phyloP scores from a whole-genome alignment of 139 green algal species.

The Ettlia oleoabundans region DNA sequence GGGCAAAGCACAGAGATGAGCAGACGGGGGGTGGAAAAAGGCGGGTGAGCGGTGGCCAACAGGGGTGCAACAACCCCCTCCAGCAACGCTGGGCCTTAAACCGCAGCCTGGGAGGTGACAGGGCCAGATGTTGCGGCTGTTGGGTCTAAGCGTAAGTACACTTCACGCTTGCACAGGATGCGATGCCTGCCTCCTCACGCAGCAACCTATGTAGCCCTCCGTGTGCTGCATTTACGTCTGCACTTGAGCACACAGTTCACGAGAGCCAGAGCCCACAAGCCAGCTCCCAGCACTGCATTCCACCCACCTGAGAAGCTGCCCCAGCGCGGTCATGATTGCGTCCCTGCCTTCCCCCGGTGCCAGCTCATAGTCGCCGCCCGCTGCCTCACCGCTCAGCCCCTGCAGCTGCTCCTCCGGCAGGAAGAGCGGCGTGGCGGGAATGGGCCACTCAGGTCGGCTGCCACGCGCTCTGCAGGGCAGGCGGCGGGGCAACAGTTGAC shows the following conservation, averaged over 20 bases:
- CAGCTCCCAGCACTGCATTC: not conserved
- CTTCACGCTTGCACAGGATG: too few species aligned
- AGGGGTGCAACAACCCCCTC: not conserved
- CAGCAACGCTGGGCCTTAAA: too few species aligned
- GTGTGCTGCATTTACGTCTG: not conserved
- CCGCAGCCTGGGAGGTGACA: too few species aligned
- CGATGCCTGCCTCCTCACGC: too few species aligned
- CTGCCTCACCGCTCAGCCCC: not conserved
- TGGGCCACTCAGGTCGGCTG: not conserved
- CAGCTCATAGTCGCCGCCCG: not conserved
- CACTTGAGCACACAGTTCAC: not conserved
- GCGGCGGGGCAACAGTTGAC: too few species aligned
- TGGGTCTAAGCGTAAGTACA: too few species aligned
- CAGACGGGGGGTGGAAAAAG: not conserved
- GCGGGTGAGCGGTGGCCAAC: not conserved
- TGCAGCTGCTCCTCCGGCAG: not conserved
- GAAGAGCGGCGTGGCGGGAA: slow-evolving; percentile 25
- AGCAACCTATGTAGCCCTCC: too few species aligned
- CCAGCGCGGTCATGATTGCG: not conserved
- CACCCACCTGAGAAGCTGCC: slow-evolving; percentile 13
- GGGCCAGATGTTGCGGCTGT: too few species aligned
- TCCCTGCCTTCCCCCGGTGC: not conserved
- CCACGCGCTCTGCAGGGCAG: not conserved
- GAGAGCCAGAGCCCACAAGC: not conserved
- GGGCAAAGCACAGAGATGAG: not conserved